These are phyloP conservation scores for Colletotrichum noveboracense DNA, from an alignment of 2,329 filamentous ascomycete genomes.

Conservation along the genomic window DNA sequence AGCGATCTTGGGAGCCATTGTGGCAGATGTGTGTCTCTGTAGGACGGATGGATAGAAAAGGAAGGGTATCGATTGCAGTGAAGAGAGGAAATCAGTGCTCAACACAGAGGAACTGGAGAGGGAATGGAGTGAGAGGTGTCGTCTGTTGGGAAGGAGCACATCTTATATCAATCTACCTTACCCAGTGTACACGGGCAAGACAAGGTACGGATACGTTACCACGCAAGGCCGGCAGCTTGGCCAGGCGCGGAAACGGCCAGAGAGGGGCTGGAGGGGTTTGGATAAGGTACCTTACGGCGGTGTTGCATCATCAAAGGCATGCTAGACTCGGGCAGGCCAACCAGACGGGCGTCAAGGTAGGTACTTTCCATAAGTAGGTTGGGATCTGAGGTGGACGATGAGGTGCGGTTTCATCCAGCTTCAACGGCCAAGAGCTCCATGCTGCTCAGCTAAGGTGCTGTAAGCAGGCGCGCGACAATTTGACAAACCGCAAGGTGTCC, in stretches of 20 bases:
- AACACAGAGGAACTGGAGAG: neutral
- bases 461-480: neutral
- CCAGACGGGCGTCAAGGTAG: neutral
- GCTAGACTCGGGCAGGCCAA: neutral
- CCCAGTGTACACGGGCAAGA: neutral
- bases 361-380: neutral
- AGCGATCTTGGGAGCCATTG: constrained; percentile 89
- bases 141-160: neutral
- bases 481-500: neutral
- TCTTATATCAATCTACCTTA: neutral
- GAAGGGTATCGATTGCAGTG: neutral
- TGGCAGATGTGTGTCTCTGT: constrained; percentile 34
- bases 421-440: neutral
- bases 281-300: neutral
- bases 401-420: neutral
- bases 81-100: neutral
- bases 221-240: neutral
- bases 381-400: neutral
- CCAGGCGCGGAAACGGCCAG: neutral
- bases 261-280: neutral
- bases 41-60: neutral
- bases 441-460: neutral
- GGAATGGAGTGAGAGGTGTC: accelerated
- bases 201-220: neutral
- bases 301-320: neutral